A percentile compares a stretch with the other conserved stretches of the same genome.
Evolutionary conservation across 495 filamentous ascomycete species (phyloP).

Genomic region (Penicillium samsonianum): DNA sequence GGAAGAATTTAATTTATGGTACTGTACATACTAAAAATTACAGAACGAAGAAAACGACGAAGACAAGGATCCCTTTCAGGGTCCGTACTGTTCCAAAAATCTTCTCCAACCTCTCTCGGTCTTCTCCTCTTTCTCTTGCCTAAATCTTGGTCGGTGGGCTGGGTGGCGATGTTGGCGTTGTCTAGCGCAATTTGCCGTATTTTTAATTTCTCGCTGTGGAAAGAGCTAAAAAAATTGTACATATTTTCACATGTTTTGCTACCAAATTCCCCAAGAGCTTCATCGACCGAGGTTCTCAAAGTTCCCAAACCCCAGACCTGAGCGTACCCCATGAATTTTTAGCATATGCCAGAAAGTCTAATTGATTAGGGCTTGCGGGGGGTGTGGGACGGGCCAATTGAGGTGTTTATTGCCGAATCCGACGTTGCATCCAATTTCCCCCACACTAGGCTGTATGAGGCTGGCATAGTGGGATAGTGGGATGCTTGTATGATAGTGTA

Average conservation of each 20-base stretch:
- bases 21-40: slow-evolving; percentile 3
- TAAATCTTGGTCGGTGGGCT: background rate
- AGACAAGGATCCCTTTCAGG: slow-evolving; percentile 1
- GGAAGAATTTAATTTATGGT: background rate
- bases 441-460: background rate
- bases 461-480: background rate
- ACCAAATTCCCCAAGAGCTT: background rate
- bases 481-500: background rate
- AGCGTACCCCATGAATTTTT: background rate
- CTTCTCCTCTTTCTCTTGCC: slow-evolving; percentile 1
- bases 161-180: background rate
- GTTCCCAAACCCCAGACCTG: background rate
- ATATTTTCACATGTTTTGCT: slow-evolving; percentile 1
- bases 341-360: slow-evolving; percentile 1
- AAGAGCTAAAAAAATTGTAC: slow-evolving; percentile 4
- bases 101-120: slow-evolving; percentile 4
- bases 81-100: background rate
- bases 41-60: slow-evolving; percentile 5
- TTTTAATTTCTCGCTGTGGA: background rate
- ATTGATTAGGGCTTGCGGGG: slow-evolving; percentile 3
- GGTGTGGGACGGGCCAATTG: background rate
- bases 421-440: slow-evolving; percentile 6
- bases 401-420: background rate
- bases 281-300: slow-evolving; percentile 1
- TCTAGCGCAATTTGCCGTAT: background rate